Conservation (phyloP, 768 basidiomycete genomes). For the Hemileccinum rubropunctum region DNA sequence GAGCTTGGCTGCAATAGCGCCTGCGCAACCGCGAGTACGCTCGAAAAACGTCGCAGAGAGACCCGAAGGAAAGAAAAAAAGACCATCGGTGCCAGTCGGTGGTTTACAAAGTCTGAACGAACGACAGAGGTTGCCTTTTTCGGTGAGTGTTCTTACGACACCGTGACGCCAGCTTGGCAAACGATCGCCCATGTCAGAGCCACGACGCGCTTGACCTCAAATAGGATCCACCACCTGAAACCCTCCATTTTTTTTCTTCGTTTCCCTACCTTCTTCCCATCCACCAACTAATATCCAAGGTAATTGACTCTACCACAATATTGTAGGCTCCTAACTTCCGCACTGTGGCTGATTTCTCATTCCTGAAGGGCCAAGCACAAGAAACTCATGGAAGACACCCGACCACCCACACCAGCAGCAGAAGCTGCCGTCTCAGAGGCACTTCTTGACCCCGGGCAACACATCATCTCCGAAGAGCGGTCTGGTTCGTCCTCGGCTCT, state of each 20-base stretch:
- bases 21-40: background rate
- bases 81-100: background rate
- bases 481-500: conserved; percentile 13
- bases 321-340: background rate
- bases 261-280: background rate
- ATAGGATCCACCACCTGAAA: conserved; percentile 5
- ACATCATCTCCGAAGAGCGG: conserved; percentile 4
- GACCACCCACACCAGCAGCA: conserved; percentile 12
- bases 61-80: background rate
- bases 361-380: no score
- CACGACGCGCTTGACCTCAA: conserved; percentile 1
- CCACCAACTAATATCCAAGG: background rate
- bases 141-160: background rate
- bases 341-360: no score
- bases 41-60: background rate
- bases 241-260: background rate
- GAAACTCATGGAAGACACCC: conserved; percentile 18
- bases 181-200: background rate
- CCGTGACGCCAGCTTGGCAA: background rate
- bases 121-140: conserved; percentile 15
- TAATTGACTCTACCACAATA: background rate
- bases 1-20: background rate
- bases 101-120: background rate
- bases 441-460: conserved; percentile 1
- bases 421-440: conserved; percentile 7